A percentile compares a stretch with the other conserved stretches of the same genome.
phyloP scores from a whole-genome alignment of 331 rosid species.

The Acacia concinna region DNA sequence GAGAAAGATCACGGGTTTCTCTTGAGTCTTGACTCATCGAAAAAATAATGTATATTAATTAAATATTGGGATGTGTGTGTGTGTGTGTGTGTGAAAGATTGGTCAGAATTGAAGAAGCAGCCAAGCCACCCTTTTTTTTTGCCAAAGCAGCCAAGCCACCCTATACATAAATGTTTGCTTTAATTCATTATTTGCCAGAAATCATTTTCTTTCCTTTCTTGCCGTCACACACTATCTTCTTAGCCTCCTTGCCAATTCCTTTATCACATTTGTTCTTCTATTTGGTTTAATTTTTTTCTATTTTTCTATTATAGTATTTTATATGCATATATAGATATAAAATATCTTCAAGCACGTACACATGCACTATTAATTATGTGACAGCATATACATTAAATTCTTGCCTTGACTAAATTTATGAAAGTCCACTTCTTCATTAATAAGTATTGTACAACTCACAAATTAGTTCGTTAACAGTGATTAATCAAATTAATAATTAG shows the following conservation, averaged over 20 bases:
- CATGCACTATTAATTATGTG: conserved; percentile 13
- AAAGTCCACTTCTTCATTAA: not conserved
- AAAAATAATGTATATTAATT: conserved; percentile 1
- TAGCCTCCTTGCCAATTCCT: conserved; percentile 39
- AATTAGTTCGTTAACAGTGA: not conserved
- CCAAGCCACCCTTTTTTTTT: conserved; percentile 15
- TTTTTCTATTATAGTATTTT: not conserved
- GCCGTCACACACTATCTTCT: conserved; percentile 31
- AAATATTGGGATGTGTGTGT: too few species aligned
- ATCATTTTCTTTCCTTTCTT: conserved; percentile 18
- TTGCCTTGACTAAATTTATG: conserved; percentile 2
- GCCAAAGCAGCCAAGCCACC: conserved; percentile 13
- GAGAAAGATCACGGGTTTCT: conserved; percentile 78
- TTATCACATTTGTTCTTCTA: conserved; percentile 15
- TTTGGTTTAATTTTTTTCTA: not conserved
- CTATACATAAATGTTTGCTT: not conserved
- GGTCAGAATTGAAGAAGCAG: not conserved
- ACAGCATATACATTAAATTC: not conserved
- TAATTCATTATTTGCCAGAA: conserved; percentile 16
- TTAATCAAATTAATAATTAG: not conserved
- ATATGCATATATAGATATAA: not conserved
- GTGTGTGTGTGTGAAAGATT: too few species aligned
- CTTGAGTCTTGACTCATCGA: conserved; percentile 74
- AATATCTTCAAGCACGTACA: not conserved
- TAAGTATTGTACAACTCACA: not conserved